phyloP scores from a whole-genome alignment of 208 protist species.

The Crithidia expoeki region DNA sequence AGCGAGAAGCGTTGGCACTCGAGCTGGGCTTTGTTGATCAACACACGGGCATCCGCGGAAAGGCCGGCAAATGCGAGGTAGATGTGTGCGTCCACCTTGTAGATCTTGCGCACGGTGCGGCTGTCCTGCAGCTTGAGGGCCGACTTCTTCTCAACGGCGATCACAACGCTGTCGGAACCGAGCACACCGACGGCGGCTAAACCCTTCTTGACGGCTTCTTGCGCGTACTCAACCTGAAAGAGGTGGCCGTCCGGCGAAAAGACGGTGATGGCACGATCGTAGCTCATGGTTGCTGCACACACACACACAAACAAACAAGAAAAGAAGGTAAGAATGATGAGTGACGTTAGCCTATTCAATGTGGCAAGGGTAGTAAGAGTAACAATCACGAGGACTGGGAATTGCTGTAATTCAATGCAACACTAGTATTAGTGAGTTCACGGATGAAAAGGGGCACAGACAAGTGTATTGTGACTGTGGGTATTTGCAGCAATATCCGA shows the following conservation, averaged over 20 bases:
- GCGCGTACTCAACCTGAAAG: conserved; percentile 99
- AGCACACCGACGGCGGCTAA: conserved; percentile 88
- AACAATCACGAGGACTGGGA: no score
- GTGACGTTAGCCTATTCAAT: no score
- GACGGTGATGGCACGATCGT: conserved; percentile 99
- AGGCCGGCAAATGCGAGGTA: conserved; percentile 98
- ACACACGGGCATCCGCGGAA: conserved; percentile 98
- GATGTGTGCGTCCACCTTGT: conserved; percentile 98
- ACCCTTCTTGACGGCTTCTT: conserved; percentile 99
- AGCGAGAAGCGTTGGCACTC: conserved; percentile 99
- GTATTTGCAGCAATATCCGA: no score
- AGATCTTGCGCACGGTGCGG: conserved; percentile 99
- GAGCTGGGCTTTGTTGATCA: conserved; percentile 98
- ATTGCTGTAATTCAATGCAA: no score
- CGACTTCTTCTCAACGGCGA: conserved; percentile 99
- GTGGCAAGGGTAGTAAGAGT: no score
- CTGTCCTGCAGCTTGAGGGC: conserved; percentile 99
- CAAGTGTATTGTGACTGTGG: conserved; percentile 5
- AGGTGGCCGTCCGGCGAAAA: conserved; percentile 99
- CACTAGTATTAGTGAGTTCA: no score
- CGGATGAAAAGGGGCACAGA: not conserved
- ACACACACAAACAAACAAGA: conserved; percentile 14
- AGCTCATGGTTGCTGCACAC: conserved; percentile 75
- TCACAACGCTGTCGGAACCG: conserved; percentile 92
- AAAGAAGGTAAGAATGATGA: not conserved